phyloP scores from a whole-genome alignment of 2,329 filamentous ascomycete genomes.

The Diaporthe vaccinii region DNA sequence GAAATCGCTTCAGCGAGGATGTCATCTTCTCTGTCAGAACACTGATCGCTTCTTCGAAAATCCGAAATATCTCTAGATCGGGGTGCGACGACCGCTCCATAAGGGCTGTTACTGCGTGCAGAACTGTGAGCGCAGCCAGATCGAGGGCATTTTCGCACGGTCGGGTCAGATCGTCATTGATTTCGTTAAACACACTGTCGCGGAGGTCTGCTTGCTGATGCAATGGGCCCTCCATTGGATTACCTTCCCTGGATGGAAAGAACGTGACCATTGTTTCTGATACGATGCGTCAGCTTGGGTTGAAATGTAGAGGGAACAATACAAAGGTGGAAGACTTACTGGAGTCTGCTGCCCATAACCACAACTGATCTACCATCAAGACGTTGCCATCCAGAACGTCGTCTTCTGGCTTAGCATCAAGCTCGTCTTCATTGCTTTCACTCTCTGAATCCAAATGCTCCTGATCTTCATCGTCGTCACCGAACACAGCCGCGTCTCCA shows the following conservation, averaged over 20 bases:
- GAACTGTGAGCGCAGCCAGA: slow-evolving; percentile 68
- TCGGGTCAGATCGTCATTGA: slow-evolving; percentile 72
- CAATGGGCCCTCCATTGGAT: slow-evolving; percentile 63
- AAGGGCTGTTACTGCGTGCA: slow-evolving; percentile 70
- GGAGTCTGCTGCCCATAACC: slow-evolving; percentile 67
- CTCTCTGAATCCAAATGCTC: background rate
- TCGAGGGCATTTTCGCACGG: slow-evolving; percentile 71
- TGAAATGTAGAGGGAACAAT: too few relatives aligned
- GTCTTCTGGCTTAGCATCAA: slow-evolving; percentile 46
- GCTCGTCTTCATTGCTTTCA: slow-evolving; percentile 20
- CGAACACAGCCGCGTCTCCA: background rate
- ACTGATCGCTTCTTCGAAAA: slow-evolving; percentile 46
- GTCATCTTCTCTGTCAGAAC: slow-evolving; percentile 70
- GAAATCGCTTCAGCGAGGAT: slow-evolving; percentile 69
- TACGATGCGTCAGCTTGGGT: background rate
- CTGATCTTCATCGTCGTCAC: slow-evolving; percentile 28
- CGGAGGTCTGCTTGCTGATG: slow-evolving; percentile 70
- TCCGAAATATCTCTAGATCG: slow-evolving; percentile 70
- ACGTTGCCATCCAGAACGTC: slow-evolving; percentile 61
- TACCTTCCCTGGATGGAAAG: slow-evolving; percentile 64
- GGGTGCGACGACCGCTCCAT: slow-evolving; percentile 69
- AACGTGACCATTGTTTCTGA: slow-evolving; percentile 63
- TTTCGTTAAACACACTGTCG: slow-evolving; percentile 73
- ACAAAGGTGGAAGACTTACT: slow-evolving; percentile 50
- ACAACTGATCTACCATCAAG: slow-evolving; percentile 74